Conservation (phyloP, 805 yeast genomes). For the Candida quercuum region DNA sequence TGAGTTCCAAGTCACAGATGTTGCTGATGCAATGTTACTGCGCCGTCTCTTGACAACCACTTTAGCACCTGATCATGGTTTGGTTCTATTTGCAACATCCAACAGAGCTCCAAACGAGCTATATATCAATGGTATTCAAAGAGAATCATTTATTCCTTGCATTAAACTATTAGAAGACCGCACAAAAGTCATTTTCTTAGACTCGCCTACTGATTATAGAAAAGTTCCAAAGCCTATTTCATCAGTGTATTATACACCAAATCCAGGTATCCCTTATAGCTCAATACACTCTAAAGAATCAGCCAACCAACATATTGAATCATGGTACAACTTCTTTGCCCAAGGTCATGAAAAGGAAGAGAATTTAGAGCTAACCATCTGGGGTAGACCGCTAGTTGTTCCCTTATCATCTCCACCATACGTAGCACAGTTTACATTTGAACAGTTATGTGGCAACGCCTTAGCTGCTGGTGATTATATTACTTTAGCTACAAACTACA, state of each 20-base stretch:
- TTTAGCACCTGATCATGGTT: slow-evolving; percentile 73
- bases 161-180: slow-evolving; percentile 70
- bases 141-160: slow-evolving; percentile 89
- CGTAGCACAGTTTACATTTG: slow-evolving; percentile 88
- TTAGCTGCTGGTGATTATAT: slow-evolving; percentile 93
- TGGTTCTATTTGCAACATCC: slow-evolving; percentile 87
- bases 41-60: slow-evolving; percentile 66
- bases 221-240: slow-evolving; percentile 80
- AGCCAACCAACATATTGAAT: slow-evolving; percentile 57
- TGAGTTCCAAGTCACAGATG: slow-evolving; percentile 97
- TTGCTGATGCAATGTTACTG: slow-evolving; percentile 96
- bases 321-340: slow-evolving; percentile 78
- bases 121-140: slow-evolving; percentile 89
- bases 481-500: slow-evolving; percentile 69
- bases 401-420: slow-evolving; percentile 72
- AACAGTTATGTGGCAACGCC: slow-evolving; percentile 80
- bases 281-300: slow-evolving; percentile 45
- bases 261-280: slow-evolving; percentile 50
- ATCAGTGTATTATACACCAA: slow-evolving; percentile 72
- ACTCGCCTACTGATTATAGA: slow-evolving; percentile 93
- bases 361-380: slow-evolving; percentile 47
- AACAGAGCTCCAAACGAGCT: slow-evolving; percentile 93
- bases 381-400: slow-evolving; percentile 82
- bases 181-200: slow-evolving; percentile 71
- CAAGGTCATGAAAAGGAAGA: slow-evolving; percentile 44